Evolutionary conservation across 2,329 filamentous ascomycete species (phyloP), one percentile per base, ranked within the genome.

Genomic region (Exserohilum turcica): DNA sequence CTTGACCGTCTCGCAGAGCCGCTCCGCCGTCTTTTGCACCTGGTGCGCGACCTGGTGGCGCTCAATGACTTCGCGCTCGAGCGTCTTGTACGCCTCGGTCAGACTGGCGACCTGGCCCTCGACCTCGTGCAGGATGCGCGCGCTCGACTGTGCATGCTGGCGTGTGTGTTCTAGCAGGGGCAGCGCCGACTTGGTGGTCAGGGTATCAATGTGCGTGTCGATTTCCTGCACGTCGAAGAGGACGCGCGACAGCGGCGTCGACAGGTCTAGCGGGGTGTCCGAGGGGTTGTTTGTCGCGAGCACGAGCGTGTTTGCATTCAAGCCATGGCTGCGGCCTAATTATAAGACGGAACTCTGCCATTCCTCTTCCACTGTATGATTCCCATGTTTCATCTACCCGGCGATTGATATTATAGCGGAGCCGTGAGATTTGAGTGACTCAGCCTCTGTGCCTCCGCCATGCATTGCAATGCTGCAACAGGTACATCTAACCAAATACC

Each of bases 161-260:
- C 86, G 82, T 3, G 92, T 95, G 74, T 97, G 84, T 27, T 86
- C 79, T 16, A 99, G 83, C 24, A 99, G 50, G 7, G 92, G 90
- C 0, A 93, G 78, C 2, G 94, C 92, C 24, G 88, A 90, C 59
- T 89, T 87, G 2, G 92, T 94, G 5, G 93, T 95, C 35, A 97
- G 83, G 3, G 85, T 84, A 74, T 99, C 91, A 59, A 99, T 96
- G 72, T 96, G 92, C 0, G 92, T 96, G 76, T 97, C 93, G 61
- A 99, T 89, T 76, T 97, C 94, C 72, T 97, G 94, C 3, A 94
- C 88, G 76, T 99, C 94, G 76, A 99, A 99, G 6, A 97, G 86
- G 5, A 97, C 92, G 48, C 91, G 86, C 5, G 92, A 96, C 42
- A 99, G 83, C 2, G 94, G 93, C 13, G 94, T 97, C 5, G 92